Evolutionary conservation across 768 basidiomycete species (phyloP), one percentile per base, ranked within the genome.

Genomic region (Holtermanniella nyarrowii): DNA sequence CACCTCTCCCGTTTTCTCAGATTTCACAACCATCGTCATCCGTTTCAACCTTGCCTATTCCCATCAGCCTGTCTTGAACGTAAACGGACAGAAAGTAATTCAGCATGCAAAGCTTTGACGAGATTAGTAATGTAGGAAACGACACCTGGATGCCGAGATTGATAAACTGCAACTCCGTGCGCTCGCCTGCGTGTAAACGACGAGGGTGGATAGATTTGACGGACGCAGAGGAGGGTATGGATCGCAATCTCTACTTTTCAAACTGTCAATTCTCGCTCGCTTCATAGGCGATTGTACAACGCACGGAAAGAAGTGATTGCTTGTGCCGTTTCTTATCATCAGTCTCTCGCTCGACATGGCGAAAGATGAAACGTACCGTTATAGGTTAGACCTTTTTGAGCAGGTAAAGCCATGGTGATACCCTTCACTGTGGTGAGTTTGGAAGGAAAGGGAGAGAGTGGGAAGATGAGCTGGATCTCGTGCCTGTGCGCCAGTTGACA

Each of bases 201-300:
- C 50, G 86, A 86, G 41, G 83, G 76, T 0, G 91, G 93, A 62
- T 96, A 97, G 46, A 97, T 77, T 59, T 86, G 84, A 18, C 93
- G 83, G 24, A 89, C 81, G 63, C 87, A 95, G 4, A 97, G 78
- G 55, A 97, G 88, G 3, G 83, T 83, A 65, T 96, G 91, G 54
- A 95, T 83, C 10, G 87, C 86, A 25, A 91, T 86, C 66, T 97
- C 93, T 60, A 97, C 93, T 97, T 51, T n/a, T n/a, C n/a, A n/a
- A n/a, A n/a, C n/a, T 12, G 13, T n/a, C 5, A 46, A 23, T 31
- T 40, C 11, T 40, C n/a, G n/a, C 12, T 40, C 37, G n/a, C 12
- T n/a, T 11, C n/a, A 40, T 40, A n/a, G 37, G n/a, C 37, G n/a
- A 43, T 13, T 4, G 11, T 16, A 16, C 4, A 25, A 57, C 65